Evolutionary conservation across 1,284 basidiomycete genomes (phyloP).

Genomic region (Vanrija sp.): DNA sequence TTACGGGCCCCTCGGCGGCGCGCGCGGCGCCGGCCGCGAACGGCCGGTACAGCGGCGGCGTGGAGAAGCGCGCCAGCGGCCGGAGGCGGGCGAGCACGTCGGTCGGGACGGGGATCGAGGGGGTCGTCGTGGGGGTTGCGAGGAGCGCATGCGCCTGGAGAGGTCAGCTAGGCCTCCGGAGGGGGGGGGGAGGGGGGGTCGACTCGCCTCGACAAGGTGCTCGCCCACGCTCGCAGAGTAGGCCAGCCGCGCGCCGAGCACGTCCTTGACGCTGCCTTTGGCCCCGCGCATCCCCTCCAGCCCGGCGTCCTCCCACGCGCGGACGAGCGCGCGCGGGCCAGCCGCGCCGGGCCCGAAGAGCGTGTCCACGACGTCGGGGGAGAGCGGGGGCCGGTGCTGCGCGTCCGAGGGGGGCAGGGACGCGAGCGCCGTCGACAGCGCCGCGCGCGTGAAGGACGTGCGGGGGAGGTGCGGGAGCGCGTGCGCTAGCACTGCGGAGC

Average conservation of each 20-base stretch:
- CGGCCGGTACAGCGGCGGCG: constrained; percentile 9
- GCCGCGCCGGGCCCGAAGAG: constrained; percentile 31
- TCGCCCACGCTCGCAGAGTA: constrained; percentile 33
- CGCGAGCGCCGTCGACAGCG: constrained; percentile 25
- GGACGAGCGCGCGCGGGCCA: constrained; percentile 27
- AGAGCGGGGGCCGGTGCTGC: not conserved
- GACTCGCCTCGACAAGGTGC: constrained; percentile 40
- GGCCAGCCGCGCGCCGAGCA: constrained; percentile 25
- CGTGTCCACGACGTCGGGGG: constrained; percentile 31
- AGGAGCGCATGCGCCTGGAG: constrained; percentile 39
- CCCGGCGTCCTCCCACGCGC: constrained; percentile 34
- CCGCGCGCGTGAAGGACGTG: constrained; percentile 38
- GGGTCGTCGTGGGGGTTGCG: constrained; percentile 19
- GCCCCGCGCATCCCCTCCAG: constrained; percentile 13
- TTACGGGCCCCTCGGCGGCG: not conserved
- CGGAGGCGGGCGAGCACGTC: constrained; percentile 11
- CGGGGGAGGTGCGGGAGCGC: constrained; percentile 30
- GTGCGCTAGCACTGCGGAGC: constrained; percentile 27
- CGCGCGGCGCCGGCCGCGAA: constrained; percentile 1
- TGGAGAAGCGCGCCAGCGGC: constrained; percentile 16
- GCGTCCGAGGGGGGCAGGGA: constrained; percentile 12
- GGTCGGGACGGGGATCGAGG: constrained; percentile 30
- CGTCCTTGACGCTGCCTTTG: constrained; percentile 7
- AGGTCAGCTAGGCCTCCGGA: not conserved
- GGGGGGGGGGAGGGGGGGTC: not conserved